phyloP scores from a whole-genome alignment of 1,284 basidiomycete species.

The Tetrapyrgos nigripes region DNA sequence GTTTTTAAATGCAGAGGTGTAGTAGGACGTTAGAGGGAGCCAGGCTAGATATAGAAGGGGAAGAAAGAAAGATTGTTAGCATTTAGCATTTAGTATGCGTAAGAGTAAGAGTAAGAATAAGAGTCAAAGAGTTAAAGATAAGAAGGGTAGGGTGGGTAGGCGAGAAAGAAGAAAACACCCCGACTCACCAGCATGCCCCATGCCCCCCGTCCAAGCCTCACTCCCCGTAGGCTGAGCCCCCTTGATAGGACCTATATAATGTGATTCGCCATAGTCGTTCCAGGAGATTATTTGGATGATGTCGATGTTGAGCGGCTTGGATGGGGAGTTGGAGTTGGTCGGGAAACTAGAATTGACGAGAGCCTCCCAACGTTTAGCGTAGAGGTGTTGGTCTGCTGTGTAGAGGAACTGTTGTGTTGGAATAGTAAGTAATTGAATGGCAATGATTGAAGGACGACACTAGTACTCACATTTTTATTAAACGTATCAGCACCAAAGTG shows the following conservation, averaged over 20 bases:
- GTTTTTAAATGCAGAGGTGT: conserved; percentile 31
- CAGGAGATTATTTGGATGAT: neutral
- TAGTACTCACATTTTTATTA: conserved; percentile 77
- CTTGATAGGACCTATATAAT: no score
- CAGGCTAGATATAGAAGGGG: conserved; percentile 22
- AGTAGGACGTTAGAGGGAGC: conserved; percentile 31
- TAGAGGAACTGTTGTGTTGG: conserved; percentile 59
- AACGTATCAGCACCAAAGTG: conserved; percentile 70
- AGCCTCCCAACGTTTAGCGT: conserved; percentile 80
- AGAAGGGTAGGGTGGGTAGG: no score
- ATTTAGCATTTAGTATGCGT: no score
- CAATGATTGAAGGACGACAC: conserved; percentile 8
- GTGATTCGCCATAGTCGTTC: no score
- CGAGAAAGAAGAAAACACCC: no score
- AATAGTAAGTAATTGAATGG: conserved; percentile 1
- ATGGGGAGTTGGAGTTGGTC: no score
- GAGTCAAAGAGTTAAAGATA: no score
- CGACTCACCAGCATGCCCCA: no score
- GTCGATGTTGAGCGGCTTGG: conserved; percentile 1
- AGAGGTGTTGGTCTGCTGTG: conserved; percentile 75
- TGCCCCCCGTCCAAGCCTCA: no score
- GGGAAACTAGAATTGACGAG: conserved; percentile 58
- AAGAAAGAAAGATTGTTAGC: no score
- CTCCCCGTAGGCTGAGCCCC: no score
- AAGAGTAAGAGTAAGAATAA: no score